Conservation (phyloP, 2,329 filamentous ascomycete species). For the Neonectria punicea region DNA sequence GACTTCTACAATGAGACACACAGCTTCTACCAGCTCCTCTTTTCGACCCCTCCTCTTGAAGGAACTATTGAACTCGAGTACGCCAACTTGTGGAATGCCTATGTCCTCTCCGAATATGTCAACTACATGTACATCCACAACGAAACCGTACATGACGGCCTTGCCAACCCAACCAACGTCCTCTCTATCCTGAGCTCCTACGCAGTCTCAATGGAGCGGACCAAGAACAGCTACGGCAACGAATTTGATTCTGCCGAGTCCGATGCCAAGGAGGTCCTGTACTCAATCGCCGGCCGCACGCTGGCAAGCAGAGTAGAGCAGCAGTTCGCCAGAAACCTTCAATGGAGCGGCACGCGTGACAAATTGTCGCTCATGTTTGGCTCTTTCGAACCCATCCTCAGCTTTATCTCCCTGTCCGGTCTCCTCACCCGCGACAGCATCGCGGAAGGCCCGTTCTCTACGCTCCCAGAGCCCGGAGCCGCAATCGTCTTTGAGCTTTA, state of each 20-base stretch:
- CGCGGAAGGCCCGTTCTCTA: slow-evolving; percentile 51
- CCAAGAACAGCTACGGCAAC: slow-evolving; percentile 64
- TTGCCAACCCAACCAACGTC: slow-evolving; percentile 49
- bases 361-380: slow-evolving; percentile 66
- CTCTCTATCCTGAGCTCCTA: slow-evolving; percentile 65
- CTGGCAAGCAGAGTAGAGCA: slow-evolving; percentile 57
- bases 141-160: slow-evolving; percentile 49
- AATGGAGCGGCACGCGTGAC: slow-evolving; percentile 49
- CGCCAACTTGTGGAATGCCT: slow-evolving; percentile 61
- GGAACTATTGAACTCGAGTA: slow-evolving; percentile 48
- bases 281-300: slow-evolving; percentile 64
- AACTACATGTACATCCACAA: slow-evolving; percentile 65
- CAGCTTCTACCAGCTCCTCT: slow-evolving; percentile 57
- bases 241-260: slow-evolving; percentile 52
- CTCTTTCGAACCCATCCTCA: slow-evolving; percentile 63
- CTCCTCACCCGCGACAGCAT: slow-evolving; percentile 62
- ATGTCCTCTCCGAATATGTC: slow-evolving; percentile 65
- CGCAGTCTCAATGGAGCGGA: slow-evolving; percentile 75
- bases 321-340: slow-evolving; percentile 56
- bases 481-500: slow-evolving; percentile 78
- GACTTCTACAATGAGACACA: slow-evolving; percentile 44
- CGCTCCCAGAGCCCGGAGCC: slow-evolving; percentile 74
- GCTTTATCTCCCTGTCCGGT: slow-evolving; percentile 62
- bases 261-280: slow-evolving; percentile 50
- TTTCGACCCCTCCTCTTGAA: slow-evolving; percentile 48